Base-by-base conservation (phyloP, 805 yeast genomes). In the Scheffersomyces stipitis region DNA sequence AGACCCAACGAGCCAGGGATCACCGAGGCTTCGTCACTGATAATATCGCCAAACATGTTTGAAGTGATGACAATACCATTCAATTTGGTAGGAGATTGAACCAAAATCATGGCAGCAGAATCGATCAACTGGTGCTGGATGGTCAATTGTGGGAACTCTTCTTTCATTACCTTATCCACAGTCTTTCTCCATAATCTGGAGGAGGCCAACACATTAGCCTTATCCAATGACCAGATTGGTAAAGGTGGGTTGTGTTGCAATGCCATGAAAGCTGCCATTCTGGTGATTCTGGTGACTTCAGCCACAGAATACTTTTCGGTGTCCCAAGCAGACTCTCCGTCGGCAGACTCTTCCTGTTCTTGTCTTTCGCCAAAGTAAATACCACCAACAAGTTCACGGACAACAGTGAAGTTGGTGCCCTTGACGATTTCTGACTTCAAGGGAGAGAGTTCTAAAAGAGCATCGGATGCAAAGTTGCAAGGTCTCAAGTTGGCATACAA, bases 261-360 rank as follows among this genome's bases (percentile, higher is more conserved):
- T 23, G 99, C 97, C 72, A 93, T 69, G 68, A 87, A 93, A 2
- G 96, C 98, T 36, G 98, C 99, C 97, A 93, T 91, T 66, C 98
- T 78, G 28, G 97, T 88, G 66, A 93, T 89, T 63, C 99, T 81
- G 62, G 89, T 83, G 38, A 93, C 95, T 69, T 93, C 99, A 26
- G 85, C 78, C 22, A 90, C 96, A 20, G 91, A 71, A 68, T 93
- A 93, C 44, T 86, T 74, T 69, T 93, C 99, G 36, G 96, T 86
- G 60, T 93, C 99, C 75, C 88, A 78, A 22, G 99, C 99, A 38
- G 79, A 76, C 46, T 91, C 88, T 18, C 56, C 53, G 47, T 66
- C 69, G 17, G 56, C 52, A 36, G 78, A 75, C 36, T 90, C 91
- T 32, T 83, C 86, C 56, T 90, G 98, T 70, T 93, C 99, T 54